These are phyloP conservation scores for Exophiala sideris DNA, from an alignment of 2,329 filamentous ascomycete species.

Conservation along the genomic window DNA sequence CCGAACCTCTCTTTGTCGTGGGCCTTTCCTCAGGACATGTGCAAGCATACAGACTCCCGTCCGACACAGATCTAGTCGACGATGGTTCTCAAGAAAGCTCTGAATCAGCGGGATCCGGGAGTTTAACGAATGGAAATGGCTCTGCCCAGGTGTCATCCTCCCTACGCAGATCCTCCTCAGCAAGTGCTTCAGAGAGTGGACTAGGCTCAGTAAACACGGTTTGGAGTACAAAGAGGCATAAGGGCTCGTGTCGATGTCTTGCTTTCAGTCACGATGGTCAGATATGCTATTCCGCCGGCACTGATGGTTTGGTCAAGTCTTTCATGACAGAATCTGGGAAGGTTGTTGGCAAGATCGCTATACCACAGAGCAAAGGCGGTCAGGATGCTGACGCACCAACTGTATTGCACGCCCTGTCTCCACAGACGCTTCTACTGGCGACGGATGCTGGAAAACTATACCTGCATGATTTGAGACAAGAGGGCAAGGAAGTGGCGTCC, in stretches of 20 bases:
- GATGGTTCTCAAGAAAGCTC: constrained; percentile 11
- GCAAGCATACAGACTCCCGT: constrained; percentile 59
- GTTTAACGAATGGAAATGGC: constrained; percentile 14
- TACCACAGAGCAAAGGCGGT: constrained; percentile 51
- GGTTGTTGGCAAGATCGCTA: constrained; percentile 76
- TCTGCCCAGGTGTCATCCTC: constrained; percentile 20
- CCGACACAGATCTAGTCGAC: constrained; percentile 45
- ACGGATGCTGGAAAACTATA: constrained; percentile 89
- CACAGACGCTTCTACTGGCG: constrained; percentile 81
- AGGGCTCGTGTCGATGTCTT: constrained; percentile 84
- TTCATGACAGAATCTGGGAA: constrained; percentile 58
- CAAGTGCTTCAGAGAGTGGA: constrained; percentile 53
- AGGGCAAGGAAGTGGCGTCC: constrained; percentile 39
- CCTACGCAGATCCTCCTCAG: constrained; percentile 32
- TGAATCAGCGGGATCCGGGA: constrained; percentile 8
- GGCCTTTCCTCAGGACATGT: constrained; percentile 61
- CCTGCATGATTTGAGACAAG: constrained; percentile 71
- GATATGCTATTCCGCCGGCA: constrained; percentile 59
- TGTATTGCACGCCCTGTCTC: constrained; percentile 77
- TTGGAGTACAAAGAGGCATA: constrained; percentile 87
- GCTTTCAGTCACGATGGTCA: constrained; percentile 75
- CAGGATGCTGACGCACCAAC: constrained; percentile 64
- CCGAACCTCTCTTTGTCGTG: constrained; percentile 77
- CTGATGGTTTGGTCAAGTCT: constrained; percentile 62
- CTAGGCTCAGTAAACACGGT: constrained; percentile 73